Evolutionary conservation across 176 grass and related monocot species (phyloP).

Genomic region (Eleusine coracana): DNA sequence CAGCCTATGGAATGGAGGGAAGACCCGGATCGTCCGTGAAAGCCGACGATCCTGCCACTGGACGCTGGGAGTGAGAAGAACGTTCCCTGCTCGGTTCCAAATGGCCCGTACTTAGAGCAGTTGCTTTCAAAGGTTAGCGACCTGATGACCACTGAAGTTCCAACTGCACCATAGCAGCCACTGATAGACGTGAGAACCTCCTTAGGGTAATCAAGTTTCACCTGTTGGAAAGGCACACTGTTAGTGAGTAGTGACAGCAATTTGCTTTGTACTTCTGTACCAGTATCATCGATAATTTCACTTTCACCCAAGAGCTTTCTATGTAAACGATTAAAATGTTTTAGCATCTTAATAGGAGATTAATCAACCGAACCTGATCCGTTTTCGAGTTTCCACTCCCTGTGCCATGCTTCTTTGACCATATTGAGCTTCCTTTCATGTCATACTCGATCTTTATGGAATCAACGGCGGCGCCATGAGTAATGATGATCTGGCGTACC

Average conservation of each 20-base stretch:
- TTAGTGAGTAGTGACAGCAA: not conserved
- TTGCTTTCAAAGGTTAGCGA: conserved; percentile 61
- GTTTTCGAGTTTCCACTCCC: conserved; percentile 36
- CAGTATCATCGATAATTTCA: not conserved
- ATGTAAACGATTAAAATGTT: not conserved
- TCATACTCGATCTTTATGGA: conserved; percentile 61
- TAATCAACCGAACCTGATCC: conserved; percentile 46
- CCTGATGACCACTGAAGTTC: conserved; percentile 43
- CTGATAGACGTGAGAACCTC: conserved; percentile 49
- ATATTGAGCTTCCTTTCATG: conserved; percentile 45
- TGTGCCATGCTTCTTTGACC: conserved; percentile 55
- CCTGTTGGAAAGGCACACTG: conserved; percentile 22
- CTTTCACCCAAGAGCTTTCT: not conserved
- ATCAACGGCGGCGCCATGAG: conserved; percentile 46
- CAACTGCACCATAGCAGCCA: conserved; percentile 53
- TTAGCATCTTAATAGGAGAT: not conserved
- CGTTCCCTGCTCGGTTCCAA: conserved; percentile 50
- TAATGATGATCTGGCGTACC: conserved; percentile 44
- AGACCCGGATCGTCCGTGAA: conserved; percentile 46
- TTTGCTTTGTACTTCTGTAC: not conserved
- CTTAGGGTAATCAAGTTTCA: conserved; percentile 48
- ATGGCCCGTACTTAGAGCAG: conserved; percentile 55
- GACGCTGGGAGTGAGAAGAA: conserved; percentile 43
- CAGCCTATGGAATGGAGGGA: conserved; percentile 54
- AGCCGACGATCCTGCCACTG: conserved; percentile 48